Conservation (phyloP, 2,329 filamentous ascomycete genomes). For the Aspergillus aculeatus region DNA sequence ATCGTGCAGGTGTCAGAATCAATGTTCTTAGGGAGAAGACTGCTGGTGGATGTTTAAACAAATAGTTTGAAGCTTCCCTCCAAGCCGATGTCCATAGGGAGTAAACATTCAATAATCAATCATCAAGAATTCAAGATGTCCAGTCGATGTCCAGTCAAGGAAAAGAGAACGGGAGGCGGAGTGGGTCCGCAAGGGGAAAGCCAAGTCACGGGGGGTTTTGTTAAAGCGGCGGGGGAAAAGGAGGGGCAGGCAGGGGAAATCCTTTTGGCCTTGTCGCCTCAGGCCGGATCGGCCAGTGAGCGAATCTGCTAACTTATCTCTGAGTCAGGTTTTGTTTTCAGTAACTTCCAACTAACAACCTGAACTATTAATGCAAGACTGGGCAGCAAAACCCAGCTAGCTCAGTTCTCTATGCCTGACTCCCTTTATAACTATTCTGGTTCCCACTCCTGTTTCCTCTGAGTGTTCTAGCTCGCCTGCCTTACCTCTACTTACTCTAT, state of each 20-base stretch:
- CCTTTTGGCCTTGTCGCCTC: slow-evolving; percentile 1
- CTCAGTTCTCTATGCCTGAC: background rate
- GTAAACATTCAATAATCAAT: background rate
- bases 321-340: background rate
- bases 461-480: slow-evolving; percentile 3
- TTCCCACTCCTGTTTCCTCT: slow-evolving; percentile 6
- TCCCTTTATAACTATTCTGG: background rate
- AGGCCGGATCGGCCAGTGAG: slow-evolving; percentile 4
- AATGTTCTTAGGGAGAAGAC: background rate
- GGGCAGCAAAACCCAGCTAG: slow-evolving; percentile 17
- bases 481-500: slow-evolving; percentile 2
- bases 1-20: background rate
- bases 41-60: background rate
- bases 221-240: slow-evolving; percentile 20
- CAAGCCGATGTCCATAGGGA: background rate
- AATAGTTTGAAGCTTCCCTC: background rate
- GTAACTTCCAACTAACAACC: too few species aligned
- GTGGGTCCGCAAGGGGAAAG: background rate
- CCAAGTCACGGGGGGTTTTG: background rate
- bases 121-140: background rate
- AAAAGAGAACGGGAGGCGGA: background rate
- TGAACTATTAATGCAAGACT: slow-evolving; percentile 3
- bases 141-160: too few species aligned
- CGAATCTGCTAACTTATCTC: background rate
- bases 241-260: slow-evolving; percentile 21